A percentile compares a stretch with the other conserved stretches of the same genome.
Evolutionary conservation across 352 stramenopile genomes (phyloP).

Genomic region (Plasmopara viticola): DNA sequence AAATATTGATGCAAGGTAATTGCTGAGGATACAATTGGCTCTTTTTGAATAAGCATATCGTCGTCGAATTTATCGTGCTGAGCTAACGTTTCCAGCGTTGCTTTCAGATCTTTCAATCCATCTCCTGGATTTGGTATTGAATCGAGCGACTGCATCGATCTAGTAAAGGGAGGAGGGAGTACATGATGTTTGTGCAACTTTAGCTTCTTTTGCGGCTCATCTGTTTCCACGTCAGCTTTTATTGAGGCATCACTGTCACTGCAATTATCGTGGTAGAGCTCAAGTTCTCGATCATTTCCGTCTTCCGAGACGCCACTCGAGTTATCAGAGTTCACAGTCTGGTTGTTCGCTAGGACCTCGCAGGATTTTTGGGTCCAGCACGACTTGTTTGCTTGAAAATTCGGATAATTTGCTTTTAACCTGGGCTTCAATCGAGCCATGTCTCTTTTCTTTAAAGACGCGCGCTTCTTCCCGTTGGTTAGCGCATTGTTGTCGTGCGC

Average conservation of each 20-base stretch:
- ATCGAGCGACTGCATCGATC: constrained; percentile 19
- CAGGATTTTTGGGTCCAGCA: constrained; percentile 3
- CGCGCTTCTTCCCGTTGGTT: background rate
- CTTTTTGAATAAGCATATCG: constrained; percentile 5
- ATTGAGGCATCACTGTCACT: constrained; percentile 4
- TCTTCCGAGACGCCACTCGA: constrained; percentile 6
- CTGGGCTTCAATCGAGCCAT: background rate
- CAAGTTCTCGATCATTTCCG: constrained; percentile 11
- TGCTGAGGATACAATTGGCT: constrained; percentile 10
- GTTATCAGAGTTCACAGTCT: constrained; percentile 12
- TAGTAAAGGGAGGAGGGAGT: constrained; percentile 1
- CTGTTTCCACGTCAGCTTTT: constrained; percentile 3
- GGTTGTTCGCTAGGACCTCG: constrained; percentile 2
- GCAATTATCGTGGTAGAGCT: constrained; percentile 1
- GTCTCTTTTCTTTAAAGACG: constrained; percentile 3
- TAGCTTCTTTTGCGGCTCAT: constrained; percentile 2
- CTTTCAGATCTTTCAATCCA: constrained; percentile 67
- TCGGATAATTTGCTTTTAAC: background rate
- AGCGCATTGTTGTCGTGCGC: constrained; percentile 13
- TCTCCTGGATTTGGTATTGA: constrained; percentile 33
- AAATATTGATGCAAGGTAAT: constrained; percentile 21
- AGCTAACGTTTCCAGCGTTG: constrained; percentile 58
- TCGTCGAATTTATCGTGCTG: constrained; percentile 24
- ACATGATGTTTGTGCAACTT: constrained; percentile 2
- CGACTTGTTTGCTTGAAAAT: constrained; percentile 4